phyloP scores from a whole-genome alignment of 805 yeast genomes.

The Cyberlindnera veronae region DNA sequence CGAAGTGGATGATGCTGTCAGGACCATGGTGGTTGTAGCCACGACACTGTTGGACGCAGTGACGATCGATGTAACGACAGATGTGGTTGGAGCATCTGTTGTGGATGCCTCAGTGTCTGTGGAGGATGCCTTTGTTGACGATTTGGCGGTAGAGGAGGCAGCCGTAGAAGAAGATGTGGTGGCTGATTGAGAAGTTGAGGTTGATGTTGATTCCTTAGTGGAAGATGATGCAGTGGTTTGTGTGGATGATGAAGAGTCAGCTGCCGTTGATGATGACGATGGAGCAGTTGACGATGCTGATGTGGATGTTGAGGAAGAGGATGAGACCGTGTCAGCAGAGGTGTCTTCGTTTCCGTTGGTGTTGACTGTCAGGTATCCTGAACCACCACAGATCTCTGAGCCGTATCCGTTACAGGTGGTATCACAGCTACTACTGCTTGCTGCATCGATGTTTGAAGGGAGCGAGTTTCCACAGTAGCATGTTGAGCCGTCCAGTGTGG shows the following conservation, averaged over 20 bases:
- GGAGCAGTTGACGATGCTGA: constrained; percentile 14
- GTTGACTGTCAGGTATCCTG: constrained; percentile 43
- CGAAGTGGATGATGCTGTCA: constrained; percentile 4
- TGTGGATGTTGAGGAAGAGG: constrained; percentile 17
- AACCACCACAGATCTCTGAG: constrained; percentile 61
- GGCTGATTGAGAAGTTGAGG: neutral
- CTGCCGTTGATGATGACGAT: constrained; percentile 14
- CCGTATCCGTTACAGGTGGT: constrained; percentile 60
- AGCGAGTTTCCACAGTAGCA: constrained; percentile 67
- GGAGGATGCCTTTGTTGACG: too few species aligned
- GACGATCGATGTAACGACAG: constrained; percentile 19
- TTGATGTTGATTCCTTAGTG: too few species aligned
- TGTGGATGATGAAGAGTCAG: constrained; percentile 8
- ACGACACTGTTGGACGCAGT: constrained; percentile 17
- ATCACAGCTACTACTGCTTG: constrained; percentile 37
- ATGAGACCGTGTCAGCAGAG: constrained; percentile 9
- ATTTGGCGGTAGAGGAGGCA: neutral
- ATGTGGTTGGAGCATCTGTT: constrained; percentile 7
- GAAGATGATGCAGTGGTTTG: neutral
- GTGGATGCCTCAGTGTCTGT: constrained; percentile 3
- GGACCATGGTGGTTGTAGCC: constrained; percentile 16
- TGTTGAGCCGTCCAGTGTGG: constrained; percentile 46
- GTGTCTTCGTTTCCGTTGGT: constrained; percentile 30
- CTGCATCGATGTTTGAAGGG: constrained; percentile 31
- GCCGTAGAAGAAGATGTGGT: constrained; percentile 1